phyloP scores from a whole-genome alignment of 2,329 filamentous ascomycete genomes.

The Pestalotiopsis sp. region DNA sequence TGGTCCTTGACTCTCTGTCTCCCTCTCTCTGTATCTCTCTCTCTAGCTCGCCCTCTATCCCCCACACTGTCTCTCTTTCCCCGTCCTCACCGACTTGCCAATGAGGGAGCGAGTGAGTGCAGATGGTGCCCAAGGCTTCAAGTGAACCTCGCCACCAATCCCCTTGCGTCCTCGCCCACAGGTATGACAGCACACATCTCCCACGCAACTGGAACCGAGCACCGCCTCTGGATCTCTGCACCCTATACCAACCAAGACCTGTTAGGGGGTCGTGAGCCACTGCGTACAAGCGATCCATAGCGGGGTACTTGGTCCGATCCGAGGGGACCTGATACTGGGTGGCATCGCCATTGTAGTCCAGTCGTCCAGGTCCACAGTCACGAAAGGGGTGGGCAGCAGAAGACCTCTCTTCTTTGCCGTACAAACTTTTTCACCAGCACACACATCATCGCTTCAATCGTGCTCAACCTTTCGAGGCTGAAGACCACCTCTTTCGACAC shows the following conservation, averaged over 20 bases:
- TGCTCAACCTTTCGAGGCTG: neutral
- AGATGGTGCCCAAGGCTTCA: slow-evolving; percentile 5
- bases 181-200: neutral
- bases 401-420: neutral
- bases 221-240: slow-evolving; percentile 1
- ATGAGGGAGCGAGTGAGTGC: neutral
- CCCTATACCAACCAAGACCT: neutral
- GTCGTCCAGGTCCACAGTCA: neutral
- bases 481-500: neutral
- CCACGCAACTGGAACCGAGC: slow-evolving; percentile 2
- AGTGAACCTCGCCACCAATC: slow-evolving; percentile 6
- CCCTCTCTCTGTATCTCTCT: neutral
- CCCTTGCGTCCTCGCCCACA: neutral
- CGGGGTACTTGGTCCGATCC: slow-evolving; percentile 1
- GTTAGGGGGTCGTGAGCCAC: neutral
- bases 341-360: neutral
- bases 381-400: neutral
- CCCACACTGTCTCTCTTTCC: slow-evolving; percentile 1
- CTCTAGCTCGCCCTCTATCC: slow-evolving; percentile 9
- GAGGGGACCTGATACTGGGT: neutral
- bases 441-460: neutral
- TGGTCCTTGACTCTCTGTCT: neutral
- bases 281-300: slow-evolving; percentile 1
- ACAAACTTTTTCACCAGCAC: neutral
- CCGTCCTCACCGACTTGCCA: neutral